A percentile compares a stretch with the other conserved stretches of the same genome.
These are phyloP conservation scores for Sutorius eximius DNA, from an alignment of 1,284 basidiomycete species.

Conservation along the genomic window DNA sequence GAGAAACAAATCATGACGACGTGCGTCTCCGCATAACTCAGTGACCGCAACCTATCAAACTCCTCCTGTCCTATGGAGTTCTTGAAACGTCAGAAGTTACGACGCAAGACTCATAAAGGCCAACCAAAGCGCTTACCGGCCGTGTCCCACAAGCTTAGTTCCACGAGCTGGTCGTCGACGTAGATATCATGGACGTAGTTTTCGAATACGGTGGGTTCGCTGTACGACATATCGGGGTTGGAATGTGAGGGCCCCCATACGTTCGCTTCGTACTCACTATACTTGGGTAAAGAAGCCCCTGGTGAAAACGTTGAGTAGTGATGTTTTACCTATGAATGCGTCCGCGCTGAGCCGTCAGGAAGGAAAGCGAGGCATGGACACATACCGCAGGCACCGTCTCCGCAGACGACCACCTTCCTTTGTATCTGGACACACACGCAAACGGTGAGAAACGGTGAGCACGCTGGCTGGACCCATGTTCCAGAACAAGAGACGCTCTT, in stretches of 20 bases:
- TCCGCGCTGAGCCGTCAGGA: conserved; percentile 22
- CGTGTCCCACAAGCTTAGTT: conserved; percentile 95
- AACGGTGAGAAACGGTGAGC: conserved; percentile 26
- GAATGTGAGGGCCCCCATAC: background rate
- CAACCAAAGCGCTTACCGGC: conserved; percentile 61
- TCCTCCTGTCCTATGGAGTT: conserved; percentile 82
- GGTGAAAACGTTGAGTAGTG: conserved; percentile 81
- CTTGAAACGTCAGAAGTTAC: conserved; percentile 34
- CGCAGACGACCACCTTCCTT: conserved; percentile 80
- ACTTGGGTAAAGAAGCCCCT: conserved; percentile 86
- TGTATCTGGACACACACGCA: conserved; percentile 44
- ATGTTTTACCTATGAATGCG: conserved; percentile 65
- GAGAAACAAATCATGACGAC: conserved; percentile 95
- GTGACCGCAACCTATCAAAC: conserved; percentile 86
- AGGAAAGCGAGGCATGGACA: conserved; percentile 2
- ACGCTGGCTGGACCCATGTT: conserved; percentile 7
- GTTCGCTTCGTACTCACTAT: conserved; percentile 56
- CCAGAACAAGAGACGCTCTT: conserved; percentile 19
- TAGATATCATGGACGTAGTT: conserved; percentile 88
- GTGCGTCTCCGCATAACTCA: conserved; percentile 94
- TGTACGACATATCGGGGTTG: conserved; percentile 30
- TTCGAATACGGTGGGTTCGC: conserved; percentile 91
- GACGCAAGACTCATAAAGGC: conserved; percentile 6
- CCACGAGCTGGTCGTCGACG: conserved; percentile 82
- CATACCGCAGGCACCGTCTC: conserved; percentile 90